Percentiles rank a stretch among this genome's conserved stretches.
Evolutionary conservation across 495 filamentous ascomycete species (phyloP).

Genomic region (Daldinia bambusicola): DNA sequence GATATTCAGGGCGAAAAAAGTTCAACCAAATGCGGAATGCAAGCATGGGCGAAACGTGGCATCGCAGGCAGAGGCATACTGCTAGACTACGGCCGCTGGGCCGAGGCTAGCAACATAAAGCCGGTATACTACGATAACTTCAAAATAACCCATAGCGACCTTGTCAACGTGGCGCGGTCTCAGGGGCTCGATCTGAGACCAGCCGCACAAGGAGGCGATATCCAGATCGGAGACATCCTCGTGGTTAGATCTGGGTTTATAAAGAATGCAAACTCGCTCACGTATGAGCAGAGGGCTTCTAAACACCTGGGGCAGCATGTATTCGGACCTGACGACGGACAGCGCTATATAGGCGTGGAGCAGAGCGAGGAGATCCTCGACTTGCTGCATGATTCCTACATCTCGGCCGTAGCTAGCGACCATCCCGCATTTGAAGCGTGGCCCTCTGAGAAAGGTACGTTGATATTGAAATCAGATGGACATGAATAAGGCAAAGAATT

Average conservation of each 20-base stretch:
- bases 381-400: conserved; percentile 75
- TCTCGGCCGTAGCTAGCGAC: conserved; percentile 70
- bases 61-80: conserved; percentile 61
- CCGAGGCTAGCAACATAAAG: conserved; percentile 56
- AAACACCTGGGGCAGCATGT: conserved; percentile 24
- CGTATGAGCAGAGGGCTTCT: conserved; percentile 53
- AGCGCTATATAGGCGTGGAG: conserved; percentile 66
- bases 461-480: conserved; percentile 64
- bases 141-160: conserved; percentile 63
- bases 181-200: conserved; percentile 46
- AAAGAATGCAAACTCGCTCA: conserved; percentile 56
- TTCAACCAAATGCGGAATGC: conserved; percentile 43
- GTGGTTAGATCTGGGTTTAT: conserved; percentile 71
- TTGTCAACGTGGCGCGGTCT: conserved; percentile 46
- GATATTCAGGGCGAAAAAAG: conserved; percentile 47
- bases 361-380: conserved; percentile 68
- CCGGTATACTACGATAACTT: conserved; percentile 54
- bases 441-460: conserved; percentile 61
- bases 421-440: conserved; percentile 70
- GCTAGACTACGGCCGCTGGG: conserved; percentile 53
- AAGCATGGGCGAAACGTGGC: conserved; percentile 51
- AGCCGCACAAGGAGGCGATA: conserved; percentile 70
- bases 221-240: conserved; percentile 70
- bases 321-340: conserved; percentile 55
- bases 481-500: conserved; percentile 60